phyloP scores from a whole-genome alignment of 176 grass and related monocot species.

The Oryza rufipogon region DNA sequence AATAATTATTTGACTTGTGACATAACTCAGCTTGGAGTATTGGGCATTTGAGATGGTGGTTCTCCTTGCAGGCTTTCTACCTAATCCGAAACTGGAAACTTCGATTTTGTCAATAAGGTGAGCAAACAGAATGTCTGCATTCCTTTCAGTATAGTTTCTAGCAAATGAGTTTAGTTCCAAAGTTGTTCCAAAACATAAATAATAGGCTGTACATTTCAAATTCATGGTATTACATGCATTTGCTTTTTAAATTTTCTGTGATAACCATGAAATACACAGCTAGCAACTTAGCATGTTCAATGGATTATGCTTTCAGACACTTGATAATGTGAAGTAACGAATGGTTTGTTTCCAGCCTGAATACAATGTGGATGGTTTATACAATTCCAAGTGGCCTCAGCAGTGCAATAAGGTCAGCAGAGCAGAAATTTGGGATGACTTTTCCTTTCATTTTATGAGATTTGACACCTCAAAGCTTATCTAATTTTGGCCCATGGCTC shows the following conservation, averaged over 20 bases:
- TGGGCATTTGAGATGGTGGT: slow-evolving; percentile 99
- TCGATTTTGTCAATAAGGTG: slow-evolving; percentile 94
- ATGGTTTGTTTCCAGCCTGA: slow-evolving; percentile 53
- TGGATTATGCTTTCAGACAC: not conserved
- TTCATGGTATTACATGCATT: slow-evolving; percentile 13
- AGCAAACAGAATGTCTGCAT: not conserved
- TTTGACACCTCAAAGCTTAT: slow-evolving; percentile 14
- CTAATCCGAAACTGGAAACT: slow-evolving; percentile 88
- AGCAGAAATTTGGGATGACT: not conserved
- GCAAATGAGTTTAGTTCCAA: not conserved
- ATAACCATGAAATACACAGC: not conserved
- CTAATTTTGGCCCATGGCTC: slow-evolving; percentile 8
- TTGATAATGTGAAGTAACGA: slow-evolving; percentile 23
- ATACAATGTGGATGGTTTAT: slow-evolving; percentile 98
- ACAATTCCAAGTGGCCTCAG: slow-evolving; percentile 95
- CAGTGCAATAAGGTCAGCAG: slow-evolving; percentile 69
- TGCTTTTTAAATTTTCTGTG: slow-evolving; percentile 23
- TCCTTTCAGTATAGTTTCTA: not conserved
- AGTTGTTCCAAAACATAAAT: not conserved
- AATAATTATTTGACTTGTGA: slow-evolving; percentile 32
- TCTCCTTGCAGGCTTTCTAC: slow-evolving; percentile 89
- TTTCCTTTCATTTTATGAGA: not conserved
- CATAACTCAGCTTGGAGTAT: slow-evolving; percentile 74
- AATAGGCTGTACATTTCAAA: not conserved
- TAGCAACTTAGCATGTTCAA: slow-evolving; percentile 5